Conservation (phyloP, 2,329 filamentous ascomycete species). For the Phialemonium atrogriseum region DNA sequence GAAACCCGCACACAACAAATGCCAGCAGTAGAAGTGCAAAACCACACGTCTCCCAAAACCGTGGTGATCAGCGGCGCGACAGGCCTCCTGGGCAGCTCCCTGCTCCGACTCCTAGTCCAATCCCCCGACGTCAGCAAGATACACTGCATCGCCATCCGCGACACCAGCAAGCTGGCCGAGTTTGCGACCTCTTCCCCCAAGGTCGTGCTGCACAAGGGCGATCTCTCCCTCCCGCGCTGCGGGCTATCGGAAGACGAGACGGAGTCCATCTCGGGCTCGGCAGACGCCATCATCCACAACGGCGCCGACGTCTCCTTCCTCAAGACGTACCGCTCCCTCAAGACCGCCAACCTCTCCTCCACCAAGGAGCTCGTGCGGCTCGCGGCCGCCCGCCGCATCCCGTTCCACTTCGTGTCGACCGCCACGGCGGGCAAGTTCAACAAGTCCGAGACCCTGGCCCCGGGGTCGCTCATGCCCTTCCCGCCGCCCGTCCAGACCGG, state of each 20-base stretch:
- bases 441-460: not conserved
- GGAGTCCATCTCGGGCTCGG: slow-evolving; percentile 3
- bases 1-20: slow-evolving; percentile 1
- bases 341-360: slow-evolving; percentile 23
- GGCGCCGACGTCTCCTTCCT: slow-evolving; percentile 32
- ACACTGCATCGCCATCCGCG: slow-evolving; percentile 33
- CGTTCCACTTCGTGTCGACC: slow-evolving; percentile 23
- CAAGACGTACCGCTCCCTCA: slow-evolving; percentile 27
- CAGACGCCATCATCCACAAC: slow-evolving; percentile 33
- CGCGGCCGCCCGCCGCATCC: slow-evolving; percentile 11
- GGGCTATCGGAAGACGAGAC: slow-evolving; percentile 11
- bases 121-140: slow-evolving; percentile 22
- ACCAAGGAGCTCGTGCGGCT: slow-evolving; percentile 25
- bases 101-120: slow-evolving; percentile 26
- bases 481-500: slow-evolving; percentile 5
- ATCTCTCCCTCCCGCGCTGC: slow-evolving; percentile 17
- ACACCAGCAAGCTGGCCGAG: slow-evolving; percentile 2
- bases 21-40: slow-evolving; percentile 3
- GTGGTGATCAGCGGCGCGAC: slow-evolving; percentile 28
- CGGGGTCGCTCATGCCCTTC: slow-evolving; percentile 1
- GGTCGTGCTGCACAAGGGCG: slow-evolving; percentile 13
- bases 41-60: slow-evolving; percentile 4
- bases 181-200: slow-evolving; percentile 6
- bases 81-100: slow-evolving; percentile 28
- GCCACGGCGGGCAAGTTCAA: slow-evolving; percentile 9